Evolutionary conservation across 2,329 filamentous ascomycete species (phyloP), one percentile per base, ranked within the genome.

Genomic region (Sordariomycetes sp.): DNA sequence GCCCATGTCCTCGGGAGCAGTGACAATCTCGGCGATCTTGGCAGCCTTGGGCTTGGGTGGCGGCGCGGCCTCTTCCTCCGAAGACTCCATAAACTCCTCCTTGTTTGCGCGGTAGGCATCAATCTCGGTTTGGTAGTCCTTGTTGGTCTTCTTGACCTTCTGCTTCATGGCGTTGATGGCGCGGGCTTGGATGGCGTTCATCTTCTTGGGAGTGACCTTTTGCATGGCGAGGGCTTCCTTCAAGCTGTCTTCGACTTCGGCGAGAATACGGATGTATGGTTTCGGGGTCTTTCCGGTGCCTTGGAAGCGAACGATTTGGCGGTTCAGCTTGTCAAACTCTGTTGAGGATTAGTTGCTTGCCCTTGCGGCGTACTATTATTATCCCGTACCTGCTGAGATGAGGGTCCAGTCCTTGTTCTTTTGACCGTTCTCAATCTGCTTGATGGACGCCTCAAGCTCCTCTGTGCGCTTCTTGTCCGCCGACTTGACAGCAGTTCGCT

Each of bases 361-460:
- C 21, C 18, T 25, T 19, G 18, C 18, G 12, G 9, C 23, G 7
- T 4, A 8, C 8, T 3, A 16, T 32, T 10, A 32, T 12, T 28
- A 27, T 29, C 30, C 53, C 80, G 51, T 74, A 93, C 88, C 87
- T 54, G 77, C 75, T 42, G 86, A 85, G 47, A 96, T 93, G 43
- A 90, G 80, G 46, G 82, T 84, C 92, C 92, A 98, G 65, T 98
- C 92, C 54, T 85, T 87, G 55, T 96, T 98, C 72, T 94, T 96
- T 63, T 92, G 74, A 42, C 86, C 88, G 66, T 98, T 98, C 58
- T 96, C 88, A 53, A 98, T 96, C 54, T 83, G 66, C 59, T 83
- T 82, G 53, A 96, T 84, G 28, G 81, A 94, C 39, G 77, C 75
- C 60, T 98, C 90, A 40, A 98, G 72, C 63, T 96, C 93, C 54